A percentile compares a stretch with the other conserved stretches of the same genome.
Conservation (phyloP, 2,329 filamentous ascomycete genomes). For the Colletotrichum endophyticum region DNA sequence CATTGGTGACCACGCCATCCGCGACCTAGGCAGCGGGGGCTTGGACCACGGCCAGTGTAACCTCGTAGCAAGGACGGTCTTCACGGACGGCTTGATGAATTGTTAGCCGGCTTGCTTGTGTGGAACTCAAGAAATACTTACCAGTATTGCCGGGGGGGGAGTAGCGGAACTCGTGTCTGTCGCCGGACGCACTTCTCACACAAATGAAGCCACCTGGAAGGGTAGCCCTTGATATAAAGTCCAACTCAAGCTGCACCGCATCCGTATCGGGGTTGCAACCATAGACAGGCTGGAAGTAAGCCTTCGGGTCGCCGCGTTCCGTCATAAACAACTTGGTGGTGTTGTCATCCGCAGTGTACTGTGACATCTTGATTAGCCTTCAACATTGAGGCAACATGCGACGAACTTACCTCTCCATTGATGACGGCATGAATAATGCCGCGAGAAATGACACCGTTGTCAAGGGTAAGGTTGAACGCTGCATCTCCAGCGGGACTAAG, state of each 20-base stretch:
- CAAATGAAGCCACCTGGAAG: conserved; percentile 41
- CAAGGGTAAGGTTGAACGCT: conserved; percentile 40
- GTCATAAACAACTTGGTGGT: conserved; percentile 55
- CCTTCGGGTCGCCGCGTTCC: conserved; percentile 44
- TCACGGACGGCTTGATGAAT: not conserved
- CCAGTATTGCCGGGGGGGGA: conserved; percentile 43
- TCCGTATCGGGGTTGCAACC: conserved; percentile 47
- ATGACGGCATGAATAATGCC: conserved; percentile 41
- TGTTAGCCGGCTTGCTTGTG: not conserved
- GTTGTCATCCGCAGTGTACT: conserved; percentile 47
- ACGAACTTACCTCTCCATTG: conserved; percentile 43
- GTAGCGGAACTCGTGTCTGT: conserved; percentile 46
- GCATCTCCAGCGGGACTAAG: conserved; percentile 40
- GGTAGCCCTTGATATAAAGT: conserved; percentile 34
- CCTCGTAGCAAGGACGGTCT: conserved; percentile 5
- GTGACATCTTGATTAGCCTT: not conserved
- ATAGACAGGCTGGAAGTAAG: conserved; percentile 43
- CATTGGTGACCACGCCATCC: not conserved
- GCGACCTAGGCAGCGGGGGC: not conserved
- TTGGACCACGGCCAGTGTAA: not conserved
- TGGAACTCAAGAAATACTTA: conserved; percentile 20
- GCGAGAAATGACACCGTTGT: conserved; percentile 38
- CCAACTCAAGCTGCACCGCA: conserved; percentile 40
- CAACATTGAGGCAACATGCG: not conserved
- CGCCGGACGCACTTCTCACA: conserved; percentile 39